Evolutionary conservation across 2,329 filamentous ascomycete genomes (phyloP).

Genomic region (Alternaria conjuncta): DNA sequence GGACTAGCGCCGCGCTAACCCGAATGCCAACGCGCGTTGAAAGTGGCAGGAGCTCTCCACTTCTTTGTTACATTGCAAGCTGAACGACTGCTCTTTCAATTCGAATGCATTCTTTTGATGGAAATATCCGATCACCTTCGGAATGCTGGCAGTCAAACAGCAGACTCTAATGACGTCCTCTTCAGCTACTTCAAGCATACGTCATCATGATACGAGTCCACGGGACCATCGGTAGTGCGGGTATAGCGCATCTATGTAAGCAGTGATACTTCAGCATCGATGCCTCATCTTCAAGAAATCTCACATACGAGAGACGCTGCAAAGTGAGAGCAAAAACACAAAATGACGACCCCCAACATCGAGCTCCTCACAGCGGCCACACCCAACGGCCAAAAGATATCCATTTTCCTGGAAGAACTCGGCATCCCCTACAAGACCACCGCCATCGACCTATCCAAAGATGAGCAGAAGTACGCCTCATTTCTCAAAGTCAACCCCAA

Average conservation of each 20-base stretch:
- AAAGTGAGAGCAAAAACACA: neutral
- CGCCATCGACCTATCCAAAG: conserved; percentile 68
- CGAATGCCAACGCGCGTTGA: neutral
- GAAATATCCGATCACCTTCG: neutral
- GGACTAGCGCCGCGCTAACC: neutral
- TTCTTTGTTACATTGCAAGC: neutral
- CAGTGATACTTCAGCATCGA: neutral
- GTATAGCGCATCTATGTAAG: conserved; percentile 11
- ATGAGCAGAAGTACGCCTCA: conserved; percentile 78
- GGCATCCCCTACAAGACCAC: conserved; percentile 49
- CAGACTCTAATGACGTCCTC: neutral
- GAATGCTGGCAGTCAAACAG: neutral
- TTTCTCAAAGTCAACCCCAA: conserved; percentile 90
- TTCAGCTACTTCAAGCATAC: neutral
- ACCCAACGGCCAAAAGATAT: conserved; percentile 86
- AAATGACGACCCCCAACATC: conserved; percentile 52
- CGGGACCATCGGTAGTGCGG: neutral
- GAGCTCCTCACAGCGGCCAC: conserved; percentile 82
- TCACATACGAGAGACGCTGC: neutral
- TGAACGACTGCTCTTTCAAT: neutral
- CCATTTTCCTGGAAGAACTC: conserved; percentile 81
- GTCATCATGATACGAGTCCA: neutral
- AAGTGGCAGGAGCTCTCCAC: neutral
- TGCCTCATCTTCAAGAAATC: neutral
- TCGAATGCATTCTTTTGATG: neutral